Conservation (phyloP, 2,329 filamentous ascomycete species). For the Bipolaris bicolor region DNA sequence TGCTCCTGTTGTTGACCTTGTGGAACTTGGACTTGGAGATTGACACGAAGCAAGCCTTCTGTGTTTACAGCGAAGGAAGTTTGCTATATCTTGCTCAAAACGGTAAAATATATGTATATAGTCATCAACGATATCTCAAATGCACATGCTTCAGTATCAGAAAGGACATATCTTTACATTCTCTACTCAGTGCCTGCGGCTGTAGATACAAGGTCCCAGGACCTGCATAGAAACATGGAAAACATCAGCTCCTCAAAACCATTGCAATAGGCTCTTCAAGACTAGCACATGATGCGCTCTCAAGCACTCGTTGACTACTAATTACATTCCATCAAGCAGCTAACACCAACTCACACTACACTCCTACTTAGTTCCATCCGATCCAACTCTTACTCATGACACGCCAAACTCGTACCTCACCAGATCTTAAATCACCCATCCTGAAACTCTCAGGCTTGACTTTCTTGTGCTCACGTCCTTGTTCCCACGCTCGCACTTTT, state of each 20-base stretch:
- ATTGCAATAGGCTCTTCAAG: slow-evolving; percentile 2
- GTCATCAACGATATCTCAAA: background rate
- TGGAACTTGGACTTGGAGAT: too few species aligned
- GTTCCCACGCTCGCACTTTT: slow-evolving; percentile 94
- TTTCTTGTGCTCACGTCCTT: slow-evolving; percentile 91
- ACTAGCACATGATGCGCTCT: background rate
- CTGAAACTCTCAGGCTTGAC: slow-evolving; percentile 93
- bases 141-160: background rate
- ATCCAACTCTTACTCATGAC: slow-evolving; percentile 93
- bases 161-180: background rate
- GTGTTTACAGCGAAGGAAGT: too few species aligned
- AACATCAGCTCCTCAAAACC: background rate
- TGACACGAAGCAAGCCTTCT: too few species aligned
- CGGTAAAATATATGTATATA: background rate
- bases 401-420: slow-evolving; percentile 96
- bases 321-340: background rate
- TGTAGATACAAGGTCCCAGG: background rate
- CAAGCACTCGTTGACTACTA: background rate
- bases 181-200: background rate
- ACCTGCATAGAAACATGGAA: background rate
- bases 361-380: slow-evolving; percentile 66
- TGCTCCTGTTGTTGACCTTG: too few species aligned
- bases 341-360: background rate
- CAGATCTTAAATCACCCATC: slow-evolving; percentile 86
- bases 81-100: too few species aligned